Base-by-base conservation (phyloP, 2,329 filamentous ascomycete genomes). In the Fusarium lateritium region DNA sequence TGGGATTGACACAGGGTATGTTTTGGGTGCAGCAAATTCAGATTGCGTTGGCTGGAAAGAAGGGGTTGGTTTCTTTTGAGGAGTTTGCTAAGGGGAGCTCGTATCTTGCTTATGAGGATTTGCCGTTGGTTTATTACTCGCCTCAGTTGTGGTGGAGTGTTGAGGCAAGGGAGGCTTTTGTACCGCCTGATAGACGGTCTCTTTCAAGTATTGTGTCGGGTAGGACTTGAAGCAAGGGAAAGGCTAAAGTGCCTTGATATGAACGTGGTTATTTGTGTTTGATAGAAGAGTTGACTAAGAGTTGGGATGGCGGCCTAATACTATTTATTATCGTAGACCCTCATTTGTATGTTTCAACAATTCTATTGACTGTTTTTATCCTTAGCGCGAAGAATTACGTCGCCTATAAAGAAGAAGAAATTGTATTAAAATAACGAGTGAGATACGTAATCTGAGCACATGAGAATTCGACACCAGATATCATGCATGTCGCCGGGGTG, bases 21-120 rank as follows among this genome's bases (percentile, higher is more conserved):
- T 78, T 78, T 21, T 78, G 76, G 76, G 69, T 72, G 1, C 75
- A 72, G 53, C 68, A 75, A 33, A 62, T 75, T 1, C 65, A 75
- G 11, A 42, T 65, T 3, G 65, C 51, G 36, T 14, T 75, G 52
- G 49, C 66, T 17, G 36, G 56, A 1, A 24, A 13, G 13, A 55
- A 34, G 5, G 34, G 9, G 0, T 6, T n/a, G 1, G 8, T 15
- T 19, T 14, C 15, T 0, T 76, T 78, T 63, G 69, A 71, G 0
- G 65, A 66, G 9, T 76, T 77, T 47, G 50, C 76, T 0, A 62
- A n/a, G 0, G 43, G 17, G 2, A 72, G 61, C 2, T 55, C 73
- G 17, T 61, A 68, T 22, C 17, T 78, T 44, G 73, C 71, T 0
- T 76, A 70, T 45, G 74, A 76, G 49, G 70, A 76, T 5, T 31